These are phyloP conservation scores for Chaetomiaceae sp. DNA, from an alignment of 2,329 filamentous ascomycete genomes.

Conservation along the genomic window DNA sequence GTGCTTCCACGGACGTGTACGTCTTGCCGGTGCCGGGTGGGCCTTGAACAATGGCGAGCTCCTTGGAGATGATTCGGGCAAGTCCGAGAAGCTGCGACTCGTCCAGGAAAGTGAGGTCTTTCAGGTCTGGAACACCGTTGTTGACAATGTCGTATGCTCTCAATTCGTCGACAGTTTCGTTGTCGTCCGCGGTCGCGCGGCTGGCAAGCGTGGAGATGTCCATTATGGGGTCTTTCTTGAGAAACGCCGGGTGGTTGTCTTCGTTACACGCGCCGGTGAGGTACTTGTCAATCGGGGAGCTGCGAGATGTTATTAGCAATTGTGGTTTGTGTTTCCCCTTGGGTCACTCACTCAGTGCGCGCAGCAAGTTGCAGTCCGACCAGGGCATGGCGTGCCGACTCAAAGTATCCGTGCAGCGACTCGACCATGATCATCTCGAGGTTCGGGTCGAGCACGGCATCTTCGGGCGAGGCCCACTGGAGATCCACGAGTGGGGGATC, in stretches of 20 bases:
- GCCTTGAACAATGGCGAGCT: constrained; percentile 74
- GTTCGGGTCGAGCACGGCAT: constrained; percentile 63
- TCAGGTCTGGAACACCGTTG: constrained; percentile 23
- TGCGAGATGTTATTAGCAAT: constrained; percentile 22
- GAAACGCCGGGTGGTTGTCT: constrained; percentile 31
- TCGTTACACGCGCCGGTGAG: constrained; percentile 45
- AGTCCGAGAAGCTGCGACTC: constrained; percentile 66
- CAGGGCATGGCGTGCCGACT: constrained; percentile 69
- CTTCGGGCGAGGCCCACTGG: constrained; percentile 58
- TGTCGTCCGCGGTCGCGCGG: constrained; percentile 21
- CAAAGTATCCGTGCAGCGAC: constrained; percentile 67
- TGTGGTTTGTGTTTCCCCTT: constrained; percentile 17
- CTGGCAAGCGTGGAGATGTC: constrained; percentile 34
- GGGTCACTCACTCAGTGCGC: constrained; percentile 39
- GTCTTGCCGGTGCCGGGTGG: constrained; percentile 77
- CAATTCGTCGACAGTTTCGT: constrained; percentile 11
- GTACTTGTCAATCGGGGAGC: constrained; percentile 60
- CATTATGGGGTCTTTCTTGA: constrained; percentile 30
- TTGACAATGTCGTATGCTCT: constrained; percentile 22
- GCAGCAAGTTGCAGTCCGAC: constrained; percentile 62
- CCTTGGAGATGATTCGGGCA: constrained; percentile 63
- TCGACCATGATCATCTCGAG: constrained; percentile 76
- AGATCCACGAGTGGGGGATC: constrained; percentile 71
- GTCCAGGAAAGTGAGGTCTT: constrained; percentile 51
- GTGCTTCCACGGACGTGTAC: constrained; percentile 67